phyloP scores from a whole-genome alignment of 495 filamentous ascomycete species.

The Oleoguttula mirabilis region DNA sequence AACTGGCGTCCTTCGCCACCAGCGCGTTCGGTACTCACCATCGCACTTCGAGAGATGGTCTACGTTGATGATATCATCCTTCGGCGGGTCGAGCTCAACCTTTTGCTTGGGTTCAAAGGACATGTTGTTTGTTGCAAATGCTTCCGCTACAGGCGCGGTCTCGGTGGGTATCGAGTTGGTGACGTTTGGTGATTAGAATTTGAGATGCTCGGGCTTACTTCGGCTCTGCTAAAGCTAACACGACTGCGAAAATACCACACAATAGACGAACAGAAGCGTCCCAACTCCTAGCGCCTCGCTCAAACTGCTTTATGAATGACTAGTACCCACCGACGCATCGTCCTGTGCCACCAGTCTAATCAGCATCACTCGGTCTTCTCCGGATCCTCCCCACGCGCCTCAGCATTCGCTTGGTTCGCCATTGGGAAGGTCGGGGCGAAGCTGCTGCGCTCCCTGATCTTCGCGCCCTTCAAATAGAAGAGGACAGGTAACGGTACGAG shows the following conservation, averaged over 20 bases:
- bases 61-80: constrained; percentile 65
- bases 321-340: too few species aligned
- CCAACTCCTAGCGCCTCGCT: too few species aligned
- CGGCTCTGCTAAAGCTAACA: too few species aligned
- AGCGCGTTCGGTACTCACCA: constrained; percentile 48
- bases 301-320: too few species aligned
- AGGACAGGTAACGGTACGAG: constrained; percentile 65
- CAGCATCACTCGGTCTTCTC: constrained; percentile 13
- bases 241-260: too few species aligned
- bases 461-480: constrained; percentile 51
- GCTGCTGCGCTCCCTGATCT: constrained; percentile 51
- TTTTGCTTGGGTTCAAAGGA: constrained; percentile 73
- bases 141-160: background rate
- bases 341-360: too few species aligned
- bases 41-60: constrained; percentile 71
- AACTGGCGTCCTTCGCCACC: background rate
- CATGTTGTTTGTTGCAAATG: constrained; percentile 8
- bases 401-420: constrained; percentile 6
- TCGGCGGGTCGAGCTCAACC: constrained; percentile 71
- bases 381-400: background rate
- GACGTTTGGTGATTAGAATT: too few species aligned
- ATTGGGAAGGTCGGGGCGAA: constrained; percentile 47
- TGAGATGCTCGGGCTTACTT: too few species aligned
- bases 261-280: too few species aligned
- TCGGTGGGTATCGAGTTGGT: too few species aligned